These are phyloP conservation scores for Fraxinus velutina DNA, from an alignment of 305 asterid genomes.

Conservation along the genomic window DNA sequence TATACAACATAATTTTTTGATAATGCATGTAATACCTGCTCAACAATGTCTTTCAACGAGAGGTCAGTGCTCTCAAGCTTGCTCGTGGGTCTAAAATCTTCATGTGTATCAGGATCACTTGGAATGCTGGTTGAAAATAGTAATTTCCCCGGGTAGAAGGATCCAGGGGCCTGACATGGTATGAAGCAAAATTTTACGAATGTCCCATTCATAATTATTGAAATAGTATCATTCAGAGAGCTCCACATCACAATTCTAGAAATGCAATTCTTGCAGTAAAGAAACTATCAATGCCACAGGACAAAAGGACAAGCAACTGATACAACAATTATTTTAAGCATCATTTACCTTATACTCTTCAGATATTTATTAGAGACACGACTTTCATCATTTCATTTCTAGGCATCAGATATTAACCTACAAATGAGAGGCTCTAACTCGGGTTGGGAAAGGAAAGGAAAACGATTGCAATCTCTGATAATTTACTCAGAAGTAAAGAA, in stretches of 20 bases:
- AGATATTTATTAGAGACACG: background rate
- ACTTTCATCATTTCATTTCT: background rate
- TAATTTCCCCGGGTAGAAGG: conserved; percentile 36
- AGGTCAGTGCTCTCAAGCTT: conserved; percentile 57
- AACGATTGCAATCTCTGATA: background rate
- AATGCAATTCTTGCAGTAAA: conserved; percentile 6
- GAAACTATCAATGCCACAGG: background rate
- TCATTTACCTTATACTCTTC: background rate
- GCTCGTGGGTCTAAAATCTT: conserved; percentile 73
- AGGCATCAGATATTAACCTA: background rate
- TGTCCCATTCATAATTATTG: conserved; percentile 1
- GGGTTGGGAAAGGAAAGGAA: background rate
- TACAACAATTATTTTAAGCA: background rate
- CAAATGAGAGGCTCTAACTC: background rate
- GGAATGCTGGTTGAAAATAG: conserved; percentile 58
- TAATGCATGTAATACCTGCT: conserved; percentile 54
- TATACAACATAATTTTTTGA: background rate
- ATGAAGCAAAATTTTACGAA: conserved; percentile 23
- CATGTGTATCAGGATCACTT: conserved; percentile 80
- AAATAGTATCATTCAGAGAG: background rate
- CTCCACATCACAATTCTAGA: background rate
- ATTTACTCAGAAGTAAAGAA: background rate
- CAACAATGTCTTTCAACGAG: conserved; percentile 68
- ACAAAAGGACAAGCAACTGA: background rate
- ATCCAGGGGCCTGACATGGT: conserved; percentile 46